Evolutionary conservation across 2,329 filamentous ascomycete genomes (phyloP), one percentile per base, ranked within the genome.

Genomic region (Colletotrichum cereale): DNA sequence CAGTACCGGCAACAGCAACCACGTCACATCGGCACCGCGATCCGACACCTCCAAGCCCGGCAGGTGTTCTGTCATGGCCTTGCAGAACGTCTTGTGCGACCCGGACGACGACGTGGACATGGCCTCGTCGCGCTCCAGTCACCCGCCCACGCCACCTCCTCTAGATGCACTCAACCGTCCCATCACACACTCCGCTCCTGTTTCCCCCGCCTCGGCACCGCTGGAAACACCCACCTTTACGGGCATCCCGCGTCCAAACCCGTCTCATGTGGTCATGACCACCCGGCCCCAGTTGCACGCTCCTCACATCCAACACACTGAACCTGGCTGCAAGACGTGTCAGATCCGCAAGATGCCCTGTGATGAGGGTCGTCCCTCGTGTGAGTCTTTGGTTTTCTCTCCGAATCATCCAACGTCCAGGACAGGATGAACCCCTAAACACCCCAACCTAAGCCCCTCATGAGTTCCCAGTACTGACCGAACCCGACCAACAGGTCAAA

Each of bases 291-390:
- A 69, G 34, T 47, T 68, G 7, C 69, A 68, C 8, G 48, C 65
- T 44, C 38, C 66, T n/a, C 69, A 62, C 31, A 42, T 53, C 18
- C 69, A 69, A 40, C 69, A 58, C 21, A 44, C 53, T 0, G 65
- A 72, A 14, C 69, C 69, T 16, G 69, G 69, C 65, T 72, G 69
- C 52, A 72, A 72, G 31, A 72, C 69, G 12, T 72, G 69, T 36
- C 69, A 72, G 11, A 67, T 72, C 26, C 69, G 69, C 65, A 72
- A 72, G 53, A 72, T 72, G 69, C 69, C 69, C 24, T 72, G 69
- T 36, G 69, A 72, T 34, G 69, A 72, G 53, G 66, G 69, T 5
- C 65, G 69, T n/a, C 69, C 69, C 26, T 60, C 69, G 16, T 72
- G 69, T 72, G 47, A 68, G 69, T 62, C 21, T 42, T 34, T n/a